Conservation (phyloP, 495 filamentous ascomycete species). For the Neurospora terricola region DNA sequence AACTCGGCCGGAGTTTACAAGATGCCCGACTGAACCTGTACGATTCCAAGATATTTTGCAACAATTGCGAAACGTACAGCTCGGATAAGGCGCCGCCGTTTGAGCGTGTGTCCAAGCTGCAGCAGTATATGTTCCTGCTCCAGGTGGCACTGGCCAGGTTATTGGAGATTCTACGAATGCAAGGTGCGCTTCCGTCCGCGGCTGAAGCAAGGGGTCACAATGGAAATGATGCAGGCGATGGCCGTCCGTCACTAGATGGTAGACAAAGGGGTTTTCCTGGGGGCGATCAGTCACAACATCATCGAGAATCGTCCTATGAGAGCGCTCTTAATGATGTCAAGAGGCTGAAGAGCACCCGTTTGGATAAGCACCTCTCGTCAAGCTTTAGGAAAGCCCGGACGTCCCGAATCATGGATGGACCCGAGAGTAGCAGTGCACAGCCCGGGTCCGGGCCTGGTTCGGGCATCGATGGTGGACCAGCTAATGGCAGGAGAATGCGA, state of each 20-base stretch:
- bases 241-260: slow-evolving; percentile 38
- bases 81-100: slow-evolving; percentile 28
- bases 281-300: slow-evolving; percentile 46
- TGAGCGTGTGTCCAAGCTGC: slow-evolving; percentile 66
- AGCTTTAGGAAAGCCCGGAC: slow-evolving; percentile 84
- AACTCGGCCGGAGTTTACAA: slow-evolving; percentile 52
- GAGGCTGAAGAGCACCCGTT: slow-evolving; percentile 78
- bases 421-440: slow-evolving; percentile 64
- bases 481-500: slow-evolving; percentile 52
- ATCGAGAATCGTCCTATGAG: slow-evolving; percentile 72
- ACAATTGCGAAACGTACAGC: slow-evolving; percentile 41
- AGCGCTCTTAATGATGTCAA: slow-evolving; percentile 94
- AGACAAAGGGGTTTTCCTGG: slow-evolving; percentile 61
- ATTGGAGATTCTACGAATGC: slow-evolving; percentile 72
- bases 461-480: slow-evolving; percentile 45
- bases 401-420: slow-evolving; percentile 86
- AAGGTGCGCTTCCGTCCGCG: slow-evolving; percentile 65
- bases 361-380: slow-evolving; percentile 87
- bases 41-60: slow-evolving; percentile 59
- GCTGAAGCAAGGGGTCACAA: slow-evolving; percentile 67
- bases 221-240: slow-evolving; percentile 57
- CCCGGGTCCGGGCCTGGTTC: slow-evolving; percentile 66
- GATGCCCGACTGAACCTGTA: slow-evolving; percentile 57
- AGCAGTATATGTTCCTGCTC: slow-evolving; percentile 89
- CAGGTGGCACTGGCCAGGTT: slow-evolving; percentile 85